Evolutionary conservation across 1,284 basidiomycete genomes (phyloP), one percentile per base, ranked within the genome.

Genomic region (Apiotrichum brassicae): DNA sequence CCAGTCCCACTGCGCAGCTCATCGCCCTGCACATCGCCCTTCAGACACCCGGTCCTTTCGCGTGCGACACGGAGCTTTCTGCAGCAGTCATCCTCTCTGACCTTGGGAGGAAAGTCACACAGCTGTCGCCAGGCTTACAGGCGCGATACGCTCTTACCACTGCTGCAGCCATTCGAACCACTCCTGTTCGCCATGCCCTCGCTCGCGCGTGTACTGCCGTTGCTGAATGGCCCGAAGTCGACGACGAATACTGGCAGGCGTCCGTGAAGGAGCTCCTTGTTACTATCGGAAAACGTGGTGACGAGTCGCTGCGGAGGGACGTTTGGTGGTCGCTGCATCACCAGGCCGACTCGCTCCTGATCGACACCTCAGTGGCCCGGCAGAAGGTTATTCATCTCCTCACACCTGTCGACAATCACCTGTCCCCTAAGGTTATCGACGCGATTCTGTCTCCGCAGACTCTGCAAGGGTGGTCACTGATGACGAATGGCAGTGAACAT

Each of bases 261-360:
- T 43, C 53, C 1, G 46, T 60, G 1, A 24, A 35, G 22, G 23
- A 6, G 2, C 48, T 60, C 18, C 45, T 59, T n/a, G 23, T 45
- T 2, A 28, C 41, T 1, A 18, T 62, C 1, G 35, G 38, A 13
- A 19, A 34, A 16, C 33, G 41, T 5, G 59, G 59, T 23, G 51
- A 54, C 6, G 20, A 24, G 0, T 26, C 48, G 0, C 36, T 60
- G 3, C 49, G 56, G 3, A 36, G 49, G 5, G 60, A 62, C 23
- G 51, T 63, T 4, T 66, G 64, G 64, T 56, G 57, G 54, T 40
- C 58, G 3, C 23, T 65, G 3, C 28, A 38, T 7, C 24, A 32
- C 4, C 28, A 23, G 8, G 35, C 22, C 9, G 26, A 43, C 1
- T 18, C 34, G 12, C 35, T 42, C 9, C 24, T 37, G n/a, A 22